A percentile compares a stretch with the other conserved stretches of the same genome.
Evolutionary conservation across 2,329 filamentous ascomycete species (phyloP).

Genomic region (Geosmithia putterillii): DNA sequence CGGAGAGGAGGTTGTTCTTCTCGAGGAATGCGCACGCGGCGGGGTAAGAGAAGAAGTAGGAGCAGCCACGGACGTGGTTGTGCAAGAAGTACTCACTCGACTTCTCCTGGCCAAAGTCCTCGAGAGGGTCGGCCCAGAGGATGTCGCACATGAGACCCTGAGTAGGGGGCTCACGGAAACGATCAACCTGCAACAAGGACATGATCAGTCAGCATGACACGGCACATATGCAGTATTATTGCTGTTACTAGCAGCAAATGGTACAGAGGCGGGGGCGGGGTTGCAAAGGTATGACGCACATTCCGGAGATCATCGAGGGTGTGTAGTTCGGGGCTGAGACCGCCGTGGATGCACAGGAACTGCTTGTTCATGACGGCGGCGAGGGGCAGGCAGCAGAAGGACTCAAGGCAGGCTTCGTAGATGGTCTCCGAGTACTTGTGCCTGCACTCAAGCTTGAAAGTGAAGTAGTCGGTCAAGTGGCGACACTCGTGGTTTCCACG

Average conservation of each 20-base stretch:
- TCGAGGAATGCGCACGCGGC: conserved; percentile 95
- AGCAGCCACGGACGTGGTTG: conserved; percentile 96
- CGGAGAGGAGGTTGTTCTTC: conserved; percentile 95
- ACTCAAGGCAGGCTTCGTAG: conserved; percentile 97
- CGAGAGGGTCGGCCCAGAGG: conserved; percentile 93
- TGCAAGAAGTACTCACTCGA: conserved; percentile 95
- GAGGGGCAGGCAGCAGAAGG: conserved; percentile 86
- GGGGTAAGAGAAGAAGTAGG: conserved; percentile 98
- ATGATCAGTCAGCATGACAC: conserved; percentile 3
- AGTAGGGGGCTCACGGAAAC: conserved; percentile 93
- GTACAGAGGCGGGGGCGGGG: background rate
- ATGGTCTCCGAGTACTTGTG: conserved; percentile 97
- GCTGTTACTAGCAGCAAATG: background rate
- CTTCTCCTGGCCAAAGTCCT: conserved; percentile 98
- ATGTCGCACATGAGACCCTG: conserved; percentile 99
- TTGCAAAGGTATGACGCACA: conserved; percentile 41
- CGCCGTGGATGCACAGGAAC: conserved; percentile 96
- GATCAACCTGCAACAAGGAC: conserved; percentile 59
- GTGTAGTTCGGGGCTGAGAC: conserved; percentile 88
- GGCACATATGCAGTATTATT: background rate
- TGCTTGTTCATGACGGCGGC: conserved; percentile 99
- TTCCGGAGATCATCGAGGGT: conserved; percentile 88
- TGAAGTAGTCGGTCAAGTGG: conserved; percentile 99
- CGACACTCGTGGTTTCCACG: conserved; percentile 98
- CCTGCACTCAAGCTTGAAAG: conserved; percentile 99